These are phyloP conservation scores for Pyricularia sp. DNA, from an alignment of 2,329 filamentous ascomycete genomes.

Conservation along the genomic window DNA sequence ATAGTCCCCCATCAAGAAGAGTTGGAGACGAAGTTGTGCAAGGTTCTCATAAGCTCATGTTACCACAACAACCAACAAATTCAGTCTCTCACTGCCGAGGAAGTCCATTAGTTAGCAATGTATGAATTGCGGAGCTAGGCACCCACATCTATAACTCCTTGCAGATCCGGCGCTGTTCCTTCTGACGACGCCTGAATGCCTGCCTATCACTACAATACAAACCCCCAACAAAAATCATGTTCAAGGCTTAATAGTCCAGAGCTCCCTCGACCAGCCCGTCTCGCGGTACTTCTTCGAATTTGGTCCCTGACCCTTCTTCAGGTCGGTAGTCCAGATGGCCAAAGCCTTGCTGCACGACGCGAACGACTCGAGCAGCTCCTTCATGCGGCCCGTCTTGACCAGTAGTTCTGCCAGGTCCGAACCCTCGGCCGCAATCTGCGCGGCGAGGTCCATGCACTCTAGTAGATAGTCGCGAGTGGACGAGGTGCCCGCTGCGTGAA, in stretches of 20 bases:
- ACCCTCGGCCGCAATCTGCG: conserved; percentile 60
- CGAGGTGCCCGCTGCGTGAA: conserved; percentile 69
- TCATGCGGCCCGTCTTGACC: conserved; percentile 55
- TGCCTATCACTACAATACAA: not conserved
- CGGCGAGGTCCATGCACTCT: conserved; percentile 79
- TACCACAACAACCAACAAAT: not conserved
- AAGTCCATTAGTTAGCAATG: not conserved
- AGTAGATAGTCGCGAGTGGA: conserved; percentile 69
- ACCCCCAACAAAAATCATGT: not conserved
- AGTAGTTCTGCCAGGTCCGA: conserved; percentile 60
- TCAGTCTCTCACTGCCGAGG: not conserved
- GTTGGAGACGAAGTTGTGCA: not conserved
- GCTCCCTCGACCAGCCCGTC: conserved; percentile 52
- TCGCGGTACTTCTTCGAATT: conserved; percentile 51
- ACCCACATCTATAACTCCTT: not conserved
- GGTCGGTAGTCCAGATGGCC: conserved; percentile 42
- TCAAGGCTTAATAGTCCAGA: conserved; percentile 45
- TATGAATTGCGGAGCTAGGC: not conserved
- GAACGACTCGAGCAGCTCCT: conserved; percentile 67
- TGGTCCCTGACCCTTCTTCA: conserved; percentile 36
- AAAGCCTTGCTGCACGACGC: conserved; percentile 69
- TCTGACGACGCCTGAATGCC: not conserved
- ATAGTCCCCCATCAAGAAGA: not conserved
- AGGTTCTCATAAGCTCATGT: not conserved
- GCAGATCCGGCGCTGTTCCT: not conserved